Conservation (phyloP, 2,329 filamentous ascomycete species). For the Colletotrichum somersetense region DNA sequence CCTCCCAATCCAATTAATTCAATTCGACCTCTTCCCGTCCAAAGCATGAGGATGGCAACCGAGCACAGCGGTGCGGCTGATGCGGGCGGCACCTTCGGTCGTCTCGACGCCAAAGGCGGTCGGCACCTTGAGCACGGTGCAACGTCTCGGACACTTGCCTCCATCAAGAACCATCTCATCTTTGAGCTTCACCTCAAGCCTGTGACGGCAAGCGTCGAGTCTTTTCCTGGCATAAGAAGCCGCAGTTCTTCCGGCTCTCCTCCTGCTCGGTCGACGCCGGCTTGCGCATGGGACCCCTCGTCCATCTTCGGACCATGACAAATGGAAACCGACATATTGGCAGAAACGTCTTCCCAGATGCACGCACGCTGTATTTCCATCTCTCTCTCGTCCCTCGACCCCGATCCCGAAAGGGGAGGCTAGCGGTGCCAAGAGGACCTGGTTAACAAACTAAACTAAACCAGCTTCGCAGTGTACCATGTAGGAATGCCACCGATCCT, state of each 20-base stretch:
- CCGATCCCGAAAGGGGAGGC: neutral
- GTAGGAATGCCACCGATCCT: neutral
- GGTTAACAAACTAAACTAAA: neutral
- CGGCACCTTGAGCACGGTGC: neutral
- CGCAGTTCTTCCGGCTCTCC: constrained; percentile 10
- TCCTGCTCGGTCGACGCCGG: constrained; percentile 13
- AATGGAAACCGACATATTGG: constrained; percentile 25
- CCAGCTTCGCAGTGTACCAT: neutral
- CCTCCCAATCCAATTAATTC: neutral
- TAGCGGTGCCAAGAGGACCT: neutral
- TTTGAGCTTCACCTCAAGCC: constrained; percentile 8
- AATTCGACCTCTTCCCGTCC: neutral
- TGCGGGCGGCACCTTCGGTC: neutral
- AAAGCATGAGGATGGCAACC: constrained; percentile 10
- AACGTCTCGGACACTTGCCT: neutral
- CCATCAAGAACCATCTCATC: neutral
- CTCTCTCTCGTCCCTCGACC: constrained; percentile 27
- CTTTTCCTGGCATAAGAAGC: constrained; percentile 2
- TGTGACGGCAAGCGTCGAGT: constrained; percentile 36
- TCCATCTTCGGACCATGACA: constrained; percentile 26
- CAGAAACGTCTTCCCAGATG: constrained; percentile 9
- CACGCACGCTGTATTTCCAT: neutral
- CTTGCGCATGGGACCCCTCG: constrained; percentile 25
- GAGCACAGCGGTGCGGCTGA: neutral
- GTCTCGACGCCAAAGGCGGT: too few relatives aligned